Evolutionary conservation across 176 grass and related monocot genomes (phyloP).

Genomic region (Hyparrhenia diplandra): DNA sequence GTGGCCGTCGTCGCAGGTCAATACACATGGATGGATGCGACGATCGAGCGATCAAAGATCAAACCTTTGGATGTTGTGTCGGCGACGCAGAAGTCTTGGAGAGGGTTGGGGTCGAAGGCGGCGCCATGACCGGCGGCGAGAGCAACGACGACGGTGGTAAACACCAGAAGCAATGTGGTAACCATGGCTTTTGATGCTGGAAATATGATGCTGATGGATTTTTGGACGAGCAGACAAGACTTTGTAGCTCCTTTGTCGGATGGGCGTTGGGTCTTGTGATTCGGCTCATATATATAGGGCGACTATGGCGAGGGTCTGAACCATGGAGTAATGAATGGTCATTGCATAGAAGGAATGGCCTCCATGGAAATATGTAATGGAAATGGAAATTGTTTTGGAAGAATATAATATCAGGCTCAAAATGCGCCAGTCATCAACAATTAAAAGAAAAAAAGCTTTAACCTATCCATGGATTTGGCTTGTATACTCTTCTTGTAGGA

Average conservation of each 20-base stretch:
- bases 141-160: not conserved
- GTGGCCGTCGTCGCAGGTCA: too few relatives aligned
- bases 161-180: not conserved
- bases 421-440: not conserved
- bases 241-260: not conserved
- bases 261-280: not conserved
- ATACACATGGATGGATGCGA: too few relatives aligned
- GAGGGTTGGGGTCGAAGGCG: slow-evolving; percentile 46
- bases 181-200: not conserved
- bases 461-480: not conserved
- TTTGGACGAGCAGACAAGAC: not conserved
- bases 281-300: not conserved
- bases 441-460: not conserved
- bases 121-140: slow-evolving; percentile 12
- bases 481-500: not conserved
- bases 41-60: too few relatives aligned
- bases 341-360: not conserved
- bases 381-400: not conserved
- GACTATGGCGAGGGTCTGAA: not conserved
- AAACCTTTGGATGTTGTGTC: slow-evolving; percentile 35
- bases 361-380: not conserved
- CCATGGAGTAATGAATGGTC: not conserved
- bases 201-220: not conserved
- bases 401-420: not conserved
- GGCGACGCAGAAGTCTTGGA: slow-evolving; percentile 49